Base-by-base conservation (phyloP, 495 filamentous ascomycete species). In the Aspergillus funiculosus region DNA sequence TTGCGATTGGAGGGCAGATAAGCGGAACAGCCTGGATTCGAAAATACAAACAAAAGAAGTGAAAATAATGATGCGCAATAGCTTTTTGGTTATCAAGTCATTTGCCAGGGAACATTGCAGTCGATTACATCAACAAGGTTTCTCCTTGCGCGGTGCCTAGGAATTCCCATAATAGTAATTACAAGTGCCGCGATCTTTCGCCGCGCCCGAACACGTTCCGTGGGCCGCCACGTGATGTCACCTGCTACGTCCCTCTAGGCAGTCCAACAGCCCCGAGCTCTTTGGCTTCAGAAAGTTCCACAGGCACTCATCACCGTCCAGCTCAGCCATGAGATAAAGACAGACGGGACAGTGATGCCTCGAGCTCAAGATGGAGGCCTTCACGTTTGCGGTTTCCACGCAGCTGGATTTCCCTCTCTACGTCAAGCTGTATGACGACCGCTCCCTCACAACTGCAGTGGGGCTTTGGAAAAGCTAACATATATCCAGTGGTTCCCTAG, bases 351-450 rank as follows among this genome's bases (percentile, higher is more conserved):
- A 31, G 37, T 41, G 15, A 41, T 48, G 46, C 29, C 7, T 9
- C 29, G 14, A 18, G 17, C 7, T 29, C 8, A 48, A 28, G 22
- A 95, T 96, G 89, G 92, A 98, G 58, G 82, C 89, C 32, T 96
- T 94, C 64, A 90, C 88, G 1, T 97, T 97, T 71, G 89, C 87
- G 35, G 84, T 79, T 53, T 95, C 92, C 34, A 82, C 85, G 30
- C 74, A 79, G 59, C 74, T 96, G 45, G 73, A 88, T 54, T 77
- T 86, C 48, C 78, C 84, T 11, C 77, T 96, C 41, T 82, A 80
- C 65, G 79, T 97, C 46, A 87, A 87, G 68, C 88, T 96, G 89
- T 87, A 63, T 56, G 73, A 65, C 40, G 26, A 48, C 46, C 14
- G 9, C 42, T 4, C 14, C 21, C 34, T 10, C 18, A 15, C n/a